Percentiles rank a stretch among this genome's conserved stretches.
These are phyloP conservation scores for Cordyceps cateniannulata DNA, from an alignment of 2,329 filamentous ascomycete genomes.

Conservation along the genomic window DNA sequence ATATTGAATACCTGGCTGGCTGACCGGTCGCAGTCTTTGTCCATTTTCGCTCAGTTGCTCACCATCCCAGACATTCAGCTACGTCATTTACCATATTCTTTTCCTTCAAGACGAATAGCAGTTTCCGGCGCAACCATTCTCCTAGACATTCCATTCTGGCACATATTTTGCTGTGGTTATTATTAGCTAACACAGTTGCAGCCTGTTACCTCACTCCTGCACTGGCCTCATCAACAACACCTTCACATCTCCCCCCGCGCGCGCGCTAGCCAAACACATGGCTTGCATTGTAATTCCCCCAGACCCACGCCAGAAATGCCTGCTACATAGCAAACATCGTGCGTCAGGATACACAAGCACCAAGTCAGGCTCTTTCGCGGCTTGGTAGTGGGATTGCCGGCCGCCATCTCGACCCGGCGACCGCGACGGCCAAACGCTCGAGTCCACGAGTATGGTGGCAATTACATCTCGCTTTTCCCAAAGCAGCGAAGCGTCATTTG, in stretches of 20 bases:
- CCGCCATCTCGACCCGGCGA: not conserved
- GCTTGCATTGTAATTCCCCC: slow-evolving; percentile 5
- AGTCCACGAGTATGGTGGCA: not conserved
- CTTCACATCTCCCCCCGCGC: not conserved
- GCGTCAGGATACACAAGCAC: not conserved
- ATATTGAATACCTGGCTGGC: no score
- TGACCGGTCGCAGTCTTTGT: not conserved
- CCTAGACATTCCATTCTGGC: not conserved
- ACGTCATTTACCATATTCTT: not conserved
- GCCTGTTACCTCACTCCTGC: not conserved
- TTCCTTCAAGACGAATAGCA: not conserved
- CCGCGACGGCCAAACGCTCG: not conserved
- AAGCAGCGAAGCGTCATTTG: not conserved
- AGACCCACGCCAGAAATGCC: slow-evolving; percentile 1
- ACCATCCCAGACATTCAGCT: not conserved
- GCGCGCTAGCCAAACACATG: not conserved
- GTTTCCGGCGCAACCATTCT: not conserved
- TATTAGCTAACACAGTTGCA: not conserved
- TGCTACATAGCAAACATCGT: not conserved
- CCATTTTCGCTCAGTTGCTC: not conserved
- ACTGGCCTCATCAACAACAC: not conserved
- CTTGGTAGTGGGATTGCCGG: not conserved
- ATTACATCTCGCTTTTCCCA: not conserved
- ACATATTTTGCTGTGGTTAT: not conserved
- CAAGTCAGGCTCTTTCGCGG: not conserved